Conservation (phyloP, 768 basidiomycete genomes). For the Hypholoma fasciculare region DNA sequence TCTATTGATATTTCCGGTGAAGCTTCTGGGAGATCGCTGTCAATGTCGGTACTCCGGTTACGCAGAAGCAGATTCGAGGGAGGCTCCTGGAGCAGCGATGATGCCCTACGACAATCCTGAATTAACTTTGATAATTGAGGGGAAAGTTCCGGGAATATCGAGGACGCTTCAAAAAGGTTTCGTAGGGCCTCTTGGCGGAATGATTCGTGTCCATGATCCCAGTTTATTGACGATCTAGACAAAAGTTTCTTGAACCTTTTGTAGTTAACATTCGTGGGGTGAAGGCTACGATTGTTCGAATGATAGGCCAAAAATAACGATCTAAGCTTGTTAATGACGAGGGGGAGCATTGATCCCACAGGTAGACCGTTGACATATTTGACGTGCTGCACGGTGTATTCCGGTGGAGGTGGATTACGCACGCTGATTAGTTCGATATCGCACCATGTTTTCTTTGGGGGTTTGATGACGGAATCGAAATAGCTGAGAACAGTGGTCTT, state of each 20-base stretch:
- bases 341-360: conserved; percentile 12
- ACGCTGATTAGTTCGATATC: conserved; percentile 12
- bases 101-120: conserved; percentile 10
- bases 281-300: neutral
- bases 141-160: conserved; percentile 15
- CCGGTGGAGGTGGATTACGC: conserved; percentile 14
- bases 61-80: neutral
- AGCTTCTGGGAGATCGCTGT: too few species aligned
- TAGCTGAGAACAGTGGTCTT: conserved; percentile 12
- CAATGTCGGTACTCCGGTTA: too few species aligned
- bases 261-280: neutral
- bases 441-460: conserved; percentile 16
- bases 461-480: conserved; percentile 11
- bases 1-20: too few species aligned
- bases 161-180: conserved; percentile 11
- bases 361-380: conserved; percentile 14
- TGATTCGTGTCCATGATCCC: conserved; percentile 12
- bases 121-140: conserved; percentile 12
- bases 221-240: conserved; percentile 9
- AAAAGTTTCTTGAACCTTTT: conserved; percentile 12
- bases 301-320: conserved; percentile 5
- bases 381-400: conserved; percentile 10
- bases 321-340: conserved; percentile 11
- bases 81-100: neutral
- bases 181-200: conserved; percentile 16